Percentiles rank a stretch among this genome's conserved stretches.
These are phyloP conservation scores for Kwoniella heveanensis DNA, from an alignment of 768 basidiomycete genomes.

Conservation along the genomic window DNA sequence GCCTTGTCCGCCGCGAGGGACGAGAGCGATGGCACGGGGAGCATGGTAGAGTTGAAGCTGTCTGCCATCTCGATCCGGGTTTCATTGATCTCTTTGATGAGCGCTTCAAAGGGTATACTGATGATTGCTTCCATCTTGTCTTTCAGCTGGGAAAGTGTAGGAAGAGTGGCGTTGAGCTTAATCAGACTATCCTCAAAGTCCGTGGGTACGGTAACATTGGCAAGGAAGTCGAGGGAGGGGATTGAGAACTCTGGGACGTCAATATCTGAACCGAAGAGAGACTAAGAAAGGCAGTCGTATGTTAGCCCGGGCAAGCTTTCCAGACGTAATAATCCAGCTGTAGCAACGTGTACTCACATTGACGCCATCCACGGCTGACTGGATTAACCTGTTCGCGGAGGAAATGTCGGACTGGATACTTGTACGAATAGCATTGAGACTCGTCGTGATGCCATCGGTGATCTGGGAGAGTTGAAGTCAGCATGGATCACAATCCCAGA, in stretches of 20 bases:
- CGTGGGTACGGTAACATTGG: constrained; percentile 77
- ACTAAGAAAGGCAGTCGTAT: constrained; percentile 4
- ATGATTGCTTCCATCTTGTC: constrained; percentile 65
- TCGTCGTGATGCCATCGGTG: constrained; percentile 66
- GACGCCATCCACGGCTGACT: constrained; percentile 66
- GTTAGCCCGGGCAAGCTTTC: background rate
- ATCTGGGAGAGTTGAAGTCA: constrained; percentile 60
- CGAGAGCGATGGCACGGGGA: constrained; percentile 68
- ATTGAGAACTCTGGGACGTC: constrained; percentile 70
- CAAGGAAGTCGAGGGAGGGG: constrained; percentile 71
- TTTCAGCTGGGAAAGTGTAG: constrained; percentile 75
- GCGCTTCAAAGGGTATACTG: constrained; percentile 74
- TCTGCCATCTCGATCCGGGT: constrained; percentile 71
- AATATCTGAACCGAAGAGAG: constrained; percentile 60
- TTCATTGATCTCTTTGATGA: constrained; percentile 86
- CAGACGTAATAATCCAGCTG: background rate
- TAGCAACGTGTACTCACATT: constrained; percentile 62
- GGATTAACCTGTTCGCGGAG: constrained; percentile 69
- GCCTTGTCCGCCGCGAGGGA: constrained; percentile 31
- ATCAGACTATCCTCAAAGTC: constrained; percentile 72
- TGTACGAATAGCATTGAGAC: constrained; percentile 66
- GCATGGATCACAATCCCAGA: background rate
- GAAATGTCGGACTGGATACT: constrained; percentile 72
- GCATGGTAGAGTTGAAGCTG: constrained; percentile 66
- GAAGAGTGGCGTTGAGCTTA: constrained; percentile 78